Evolutionary conservation across 306 rosid genomes (phyloP), one percentile per base, ranked within the genome.

Genomic region (Glycyrrhiza uralensis): DNA sequence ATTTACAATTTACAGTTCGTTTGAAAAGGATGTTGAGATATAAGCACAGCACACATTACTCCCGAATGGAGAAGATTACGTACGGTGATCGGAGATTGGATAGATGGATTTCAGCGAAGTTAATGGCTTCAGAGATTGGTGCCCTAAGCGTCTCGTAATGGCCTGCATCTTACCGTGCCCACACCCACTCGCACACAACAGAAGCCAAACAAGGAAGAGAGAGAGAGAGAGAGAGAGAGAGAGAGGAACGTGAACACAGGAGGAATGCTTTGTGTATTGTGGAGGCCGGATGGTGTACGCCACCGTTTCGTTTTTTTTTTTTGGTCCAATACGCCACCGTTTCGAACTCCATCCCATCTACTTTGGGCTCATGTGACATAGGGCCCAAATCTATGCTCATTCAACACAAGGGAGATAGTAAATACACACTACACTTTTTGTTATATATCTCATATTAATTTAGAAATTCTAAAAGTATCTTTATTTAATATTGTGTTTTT

Each of bases 131-230:
- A 81, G 79, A 8, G 84, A 81, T 79, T 79, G 88, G 68, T 84
- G 89, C 74, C 79, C 91, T 49, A 88, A 63, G 75, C 97, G 97
- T 85, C 88, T 89, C 19, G 91, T 46, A 54, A 86, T 49, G 72
- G 86, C 78, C 88, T 91, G 99, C 99, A 95, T 95, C 88, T 73
- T 84, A 77, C 69, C 79, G 87, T 71, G 82, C 39, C 36, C 57
- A 52, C 77, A 44, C 39, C 18, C 55, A 35, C 71, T 45, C 50
- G 0, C 36, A 39, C 50, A 42, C 14, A 20, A 35, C 19, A 8
- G n/a, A 56, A 24, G 54, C 59, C 0, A 4, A 15, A 41, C 74
- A 6, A 61, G 18, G 28, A 15, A 61, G 62, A 68, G 9, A 20
- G 17, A 54, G 38, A 32, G 35, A 57, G 19, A 28, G 15, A n/a